Evolutionary conservation across 139 green algal genomes (phyloP).

Genomic region (Mesotaenium endlicherianum): DNA sequence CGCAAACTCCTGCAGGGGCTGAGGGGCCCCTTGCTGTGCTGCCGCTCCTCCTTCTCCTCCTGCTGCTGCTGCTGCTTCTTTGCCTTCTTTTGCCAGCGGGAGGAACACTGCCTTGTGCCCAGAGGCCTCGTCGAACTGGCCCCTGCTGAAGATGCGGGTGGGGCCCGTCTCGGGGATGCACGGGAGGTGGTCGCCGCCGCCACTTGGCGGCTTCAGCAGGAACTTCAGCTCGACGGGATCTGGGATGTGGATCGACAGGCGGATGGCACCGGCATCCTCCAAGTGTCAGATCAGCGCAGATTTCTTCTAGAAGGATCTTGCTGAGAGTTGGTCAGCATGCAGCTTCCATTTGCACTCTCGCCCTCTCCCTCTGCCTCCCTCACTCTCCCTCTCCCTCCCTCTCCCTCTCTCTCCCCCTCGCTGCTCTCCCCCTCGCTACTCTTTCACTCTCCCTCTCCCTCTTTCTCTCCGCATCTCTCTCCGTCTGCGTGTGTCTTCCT

Average conservation of each 20-base stretch:
- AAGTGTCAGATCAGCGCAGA: not conserved
- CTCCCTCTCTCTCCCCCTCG: too few relatives aligned
- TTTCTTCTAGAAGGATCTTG: not conserved
- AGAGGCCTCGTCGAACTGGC: not conserved
- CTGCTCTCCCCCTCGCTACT: too few relatives aligned
- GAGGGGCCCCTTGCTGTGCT: not conserved
- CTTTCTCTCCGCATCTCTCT: too few relatives aligned
- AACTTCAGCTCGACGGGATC: not conserved
- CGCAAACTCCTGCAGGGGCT: slow-evolving; percentile 13
- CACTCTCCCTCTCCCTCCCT: too few relatives aligned
- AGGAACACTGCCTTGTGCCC: not conserved
- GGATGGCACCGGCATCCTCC: not conserved
- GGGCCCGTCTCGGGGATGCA: slow-evolving; percentile 1
- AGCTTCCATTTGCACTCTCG: not conserved
- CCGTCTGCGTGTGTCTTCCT: too few relatives aligned
- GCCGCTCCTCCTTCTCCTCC: not conserved
- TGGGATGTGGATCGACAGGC: not conserved
- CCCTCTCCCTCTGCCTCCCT: too few relatives aligned
- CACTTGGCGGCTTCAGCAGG: slow-evolving; percentile 19
- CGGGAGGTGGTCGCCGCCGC: not conserved
- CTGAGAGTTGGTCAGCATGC: not conserved
- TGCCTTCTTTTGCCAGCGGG: not conserved
- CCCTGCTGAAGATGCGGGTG: not conserved
- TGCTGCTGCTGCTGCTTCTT: not conserved
- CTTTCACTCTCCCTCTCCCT: too few relatives aligned